Percentiles rank a stretch among this genome's conserved stretches.
These are phyloP conservation scores for Solanum neorickii DNA, from an alignment of 257 asterid genomes.

Conservation along the genomic window DNA sequence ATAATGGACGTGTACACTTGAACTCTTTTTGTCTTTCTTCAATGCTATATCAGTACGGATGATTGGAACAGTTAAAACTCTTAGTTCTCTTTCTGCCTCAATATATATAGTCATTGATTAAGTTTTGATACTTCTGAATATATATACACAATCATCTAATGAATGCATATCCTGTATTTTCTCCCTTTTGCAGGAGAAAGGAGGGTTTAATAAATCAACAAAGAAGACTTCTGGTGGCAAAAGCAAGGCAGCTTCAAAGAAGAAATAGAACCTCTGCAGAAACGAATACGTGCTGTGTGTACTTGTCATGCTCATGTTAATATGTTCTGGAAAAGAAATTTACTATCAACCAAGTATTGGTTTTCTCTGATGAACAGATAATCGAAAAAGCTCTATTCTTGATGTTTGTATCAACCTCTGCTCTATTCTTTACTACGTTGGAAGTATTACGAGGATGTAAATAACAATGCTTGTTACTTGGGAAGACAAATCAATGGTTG, in stretches of 20 bases:
- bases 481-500: conserved; percentile 14
- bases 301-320: background rate
- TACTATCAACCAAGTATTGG: background rate
- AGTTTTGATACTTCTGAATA: background rate
- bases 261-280: conserved; percentile 17
- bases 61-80: background rate
- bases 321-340: background rate
- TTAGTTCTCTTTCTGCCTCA: background rate
- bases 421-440: conserved; percentile 26
- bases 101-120: background rate
- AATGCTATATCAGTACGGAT: background rate
- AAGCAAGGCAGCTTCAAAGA: conserved; percentile 28
- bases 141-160: background rate
- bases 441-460: conserved; percentile 37
- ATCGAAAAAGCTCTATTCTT: background rate
- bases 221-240: conserved; percentile 30
- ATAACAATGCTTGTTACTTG: conserved; percentile 1
- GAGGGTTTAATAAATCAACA: conserved; percentile 36
- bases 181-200: conserved; percentile 42
- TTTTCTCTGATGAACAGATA: background rate
- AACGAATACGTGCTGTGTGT: background rate
- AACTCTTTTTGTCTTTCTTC: background rate
- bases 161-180: background rate
- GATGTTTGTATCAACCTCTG: background rate
- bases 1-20: background rate